These are phyloP conservation scores for Amaranthus hypochondriacus DNA, from an alignment of 148 eudicot species.

Conservation along the genomic window DNA sequence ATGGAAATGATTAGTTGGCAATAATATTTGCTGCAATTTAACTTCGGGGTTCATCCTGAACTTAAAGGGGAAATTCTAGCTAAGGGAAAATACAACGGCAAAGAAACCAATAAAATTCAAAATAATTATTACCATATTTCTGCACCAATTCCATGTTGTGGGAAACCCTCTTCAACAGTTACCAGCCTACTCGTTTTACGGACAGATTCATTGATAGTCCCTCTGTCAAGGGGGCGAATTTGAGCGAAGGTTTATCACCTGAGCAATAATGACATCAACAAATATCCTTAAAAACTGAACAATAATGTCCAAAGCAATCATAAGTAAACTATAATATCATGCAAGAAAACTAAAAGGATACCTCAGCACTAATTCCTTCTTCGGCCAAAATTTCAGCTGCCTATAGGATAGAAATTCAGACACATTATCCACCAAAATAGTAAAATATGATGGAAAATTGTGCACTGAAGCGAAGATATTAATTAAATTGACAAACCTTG, in stretches of 20 bases:
- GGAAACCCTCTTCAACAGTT: constrained; percentile 87
- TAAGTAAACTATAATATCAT: background rate
- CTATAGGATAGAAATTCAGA: constrained; percentile 27
- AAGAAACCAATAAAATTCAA: constrained; percentile 1
- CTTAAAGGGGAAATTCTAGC: no score
- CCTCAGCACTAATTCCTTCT: constrained; percentile 96
- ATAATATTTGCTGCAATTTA: background rate
- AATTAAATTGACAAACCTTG: constrained; percentile 42
- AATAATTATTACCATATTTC: constrained; percentile 63
- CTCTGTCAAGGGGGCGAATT: constrained; percentile 95
- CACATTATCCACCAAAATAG: background rate
- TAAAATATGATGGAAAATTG: background rate
- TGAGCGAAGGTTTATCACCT: constrained; percentile 87
- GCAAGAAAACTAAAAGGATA: constrained; percentile 11
- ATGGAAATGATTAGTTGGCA: background rate
- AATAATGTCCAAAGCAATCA: no score
- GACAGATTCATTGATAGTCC: constrained; percentile 77
- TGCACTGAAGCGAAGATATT: background rate
- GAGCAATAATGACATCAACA: constrained; percentile 14
- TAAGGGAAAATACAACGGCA: background rate
- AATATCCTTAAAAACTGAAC: background rate
- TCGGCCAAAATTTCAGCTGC: constrained; percentile 88
- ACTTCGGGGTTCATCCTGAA: no score
- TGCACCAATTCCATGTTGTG: constrained; percentile 94
- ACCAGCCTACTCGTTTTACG: constrained; percentile 85